Percentiles rank a stretch among this genome's conserved stretches.
Conservation (phyloP, 2,329 filamentous ascomycete genomes). For the Bretziella fagacearum region DNA sequence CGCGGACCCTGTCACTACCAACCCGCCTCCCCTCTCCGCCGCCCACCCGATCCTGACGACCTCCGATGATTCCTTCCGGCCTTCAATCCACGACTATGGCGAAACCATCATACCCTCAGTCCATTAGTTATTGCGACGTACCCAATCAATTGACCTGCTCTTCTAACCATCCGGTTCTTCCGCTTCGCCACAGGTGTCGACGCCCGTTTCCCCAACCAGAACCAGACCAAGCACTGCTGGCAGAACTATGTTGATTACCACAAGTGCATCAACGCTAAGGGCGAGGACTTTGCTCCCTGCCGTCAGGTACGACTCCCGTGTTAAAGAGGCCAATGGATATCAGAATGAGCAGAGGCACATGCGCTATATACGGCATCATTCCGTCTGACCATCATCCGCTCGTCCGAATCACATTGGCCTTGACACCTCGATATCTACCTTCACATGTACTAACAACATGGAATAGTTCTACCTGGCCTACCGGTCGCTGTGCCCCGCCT, state of each 20-base stretch:
- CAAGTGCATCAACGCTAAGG: slow-evolving; percentile 98
- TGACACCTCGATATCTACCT: neutral
- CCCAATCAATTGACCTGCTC: no score
- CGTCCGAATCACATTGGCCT: no score
- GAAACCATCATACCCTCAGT: neutral
- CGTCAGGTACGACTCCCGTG: slow-evolving; percentile 51
- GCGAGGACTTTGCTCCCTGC: slow-evolving; percentile 95
- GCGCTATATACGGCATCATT: neutral
- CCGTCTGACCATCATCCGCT: no score
- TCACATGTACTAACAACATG: neutral
- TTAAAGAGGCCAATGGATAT: neutral
- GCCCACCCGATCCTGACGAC: neutral
- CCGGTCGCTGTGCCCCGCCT: slow-evolving; percentile 90
- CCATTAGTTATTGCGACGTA: neutral
- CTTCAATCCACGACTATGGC: neutral
- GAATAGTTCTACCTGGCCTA: slow-evolving; percentile 94
- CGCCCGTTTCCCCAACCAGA: slow-evolving; percentile 95
- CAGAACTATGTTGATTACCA: slow-evolving; percentile 99
- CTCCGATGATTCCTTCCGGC: neutral
- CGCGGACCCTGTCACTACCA: neutral
- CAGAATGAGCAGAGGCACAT: no score
- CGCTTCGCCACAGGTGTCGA: slow-evolving; percentile 62
- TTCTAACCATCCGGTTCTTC: slow-evolving; percentile 4
- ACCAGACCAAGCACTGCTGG: slow-evolving; percentile 99
- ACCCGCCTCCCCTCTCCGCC: neutral